Evolutionary conservation across 768 basidiomycete species (phyloP).

Genomic region (Tylopilus felleus): DNA sequence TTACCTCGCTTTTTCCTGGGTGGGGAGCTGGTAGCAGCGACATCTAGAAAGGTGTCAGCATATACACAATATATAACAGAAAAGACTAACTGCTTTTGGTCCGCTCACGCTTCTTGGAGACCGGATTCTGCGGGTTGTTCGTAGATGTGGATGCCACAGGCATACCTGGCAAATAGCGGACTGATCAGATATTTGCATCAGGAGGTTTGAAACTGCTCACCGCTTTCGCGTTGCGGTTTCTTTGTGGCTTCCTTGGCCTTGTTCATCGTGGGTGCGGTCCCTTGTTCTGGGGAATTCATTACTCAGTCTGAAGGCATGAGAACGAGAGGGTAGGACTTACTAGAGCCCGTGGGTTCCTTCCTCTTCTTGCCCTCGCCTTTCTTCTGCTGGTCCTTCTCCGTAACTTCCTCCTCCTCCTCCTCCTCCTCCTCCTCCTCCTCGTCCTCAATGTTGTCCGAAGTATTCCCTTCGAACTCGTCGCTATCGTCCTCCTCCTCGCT

Average conservation of each 20-base stretch:
- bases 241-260: too few relatives aligned
- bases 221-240: too few relatives aligned
- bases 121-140: neutral
- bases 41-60: neutral
- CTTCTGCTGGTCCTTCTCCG: neutral
- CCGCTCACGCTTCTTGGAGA: neutral
- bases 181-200: too few relatives aligned
- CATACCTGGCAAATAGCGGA: too few relatives aligned
- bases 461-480: too few relatives aligned
- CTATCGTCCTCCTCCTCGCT: too few relatives aligned
- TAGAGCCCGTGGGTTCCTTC: neutral
- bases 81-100: neutral
- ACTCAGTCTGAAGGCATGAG: neutral
- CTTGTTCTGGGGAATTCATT: too few relatives aligned
- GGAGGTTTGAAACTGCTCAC: too few relatives aligned
- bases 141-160: neutral
- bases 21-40: neutral
- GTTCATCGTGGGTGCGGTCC: too few relatives aligned
- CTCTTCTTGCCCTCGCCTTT: neutral
- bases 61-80: neutral
- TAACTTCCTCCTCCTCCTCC: neutral
- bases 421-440: too few relatives aligned
- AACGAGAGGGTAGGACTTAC: neutral
- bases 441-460: too few relatives aligned
- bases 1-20: neutral